Conservation (phyloP, 257 asterid species). For the Sherardia arvensis region DNA sequence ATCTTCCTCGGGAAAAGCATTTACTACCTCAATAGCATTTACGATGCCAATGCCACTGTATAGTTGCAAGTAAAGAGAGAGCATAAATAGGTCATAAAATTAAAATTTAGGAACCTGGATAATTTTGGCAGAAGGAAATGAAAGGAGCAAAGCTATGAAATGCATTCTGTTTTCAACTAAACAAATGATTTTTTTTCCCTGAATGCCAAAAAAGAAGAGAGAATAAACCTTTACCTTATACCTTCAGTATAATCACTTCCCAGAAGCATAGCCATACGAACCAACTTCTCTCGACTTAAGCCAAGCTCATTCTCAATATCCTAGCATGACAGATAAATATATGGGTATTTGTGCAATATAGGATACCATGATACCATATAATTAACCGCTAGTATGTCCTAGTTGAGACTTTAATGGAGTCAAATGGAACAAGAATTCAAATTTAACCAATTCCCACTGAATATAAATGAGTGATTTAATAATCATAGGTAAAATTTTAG, state of each 20-base stretch:
- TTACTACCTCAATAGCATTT: slow-evolving; percentile 88
- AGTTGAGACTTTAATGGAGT: background rate
- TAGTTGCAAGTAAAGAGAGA: slow-evolving; percentile 12
- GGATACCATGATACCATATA: background rate
- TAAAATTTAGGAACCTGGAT: background rate
- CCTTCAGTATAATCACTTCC: slow-evolving; percentile 99
- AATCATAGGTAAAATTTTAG: background rate
- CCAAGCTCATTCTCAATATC: slow-evolving; percentile 93
- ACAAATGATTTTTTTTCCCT: background rate
- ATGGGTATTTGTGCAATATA: slow-evolving; percentile 7
- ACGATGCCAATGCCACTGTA: slow-evolving; percentile 92
- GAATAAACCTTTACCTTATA: slow-evolving; percentile 47
- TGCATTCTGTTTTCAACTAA: background rate
- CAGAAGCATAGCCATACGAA: slow-evolving; percentile 80
- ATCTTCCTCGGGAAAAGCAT: slow-evolving; percentile 83
- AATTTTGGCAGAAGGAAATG: background rate
- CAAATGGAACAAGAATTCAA: background rate
- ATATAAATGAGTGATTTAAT: background rate
- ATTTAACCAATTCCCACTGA: background rate
- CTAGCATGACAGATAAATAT: slow-evolving; percentile 26
- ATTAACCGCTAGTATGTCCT: background rate
- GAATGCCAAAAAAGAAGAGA: background rate
- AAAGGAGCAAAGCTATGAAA: background rate
- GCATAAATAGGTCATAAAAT: background rate
- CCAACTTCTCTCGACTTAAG: slow-evolving; percentile 65